phyloP scores from a whole-genome alignment of 75 land plant species.

The Picea glauca region DNA sequence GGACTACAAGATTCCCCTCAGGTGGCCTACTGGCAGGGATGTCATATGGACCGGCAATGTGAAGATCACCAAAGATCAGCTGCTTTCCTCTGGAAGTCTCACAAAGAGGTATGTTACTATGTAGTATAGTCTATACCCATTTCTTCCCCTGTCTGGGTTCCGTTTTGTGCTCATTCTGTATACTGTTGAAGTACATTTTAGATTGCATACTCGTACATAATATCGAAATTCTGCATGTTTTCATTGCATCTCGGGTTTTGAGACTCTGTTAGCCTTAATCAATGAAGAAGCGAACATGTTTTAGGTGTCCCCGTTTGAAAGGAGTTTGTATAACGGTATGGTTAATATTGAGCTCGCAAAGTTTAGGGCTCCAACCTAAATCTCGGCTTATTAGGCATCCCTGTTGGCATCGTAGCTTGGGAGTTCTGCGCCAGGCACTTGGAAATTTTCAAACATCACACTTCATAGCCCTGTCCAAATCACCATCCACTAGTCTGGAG shows the following conservation, averaged over 20 bases:
- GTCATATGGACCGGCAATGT: conserved; percentile 62
- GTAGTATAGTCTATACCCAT: no score
- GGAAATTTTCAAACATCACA: no score
- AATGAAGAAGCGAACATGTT: not conserved
- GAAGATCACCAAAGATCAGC: conserved; percentile 59
- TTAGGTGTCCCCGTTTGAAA: no score
- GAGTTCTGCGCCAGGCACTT: no score
- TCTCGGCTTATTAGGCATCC: no score
- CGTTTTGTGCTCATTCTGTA: not conserved
- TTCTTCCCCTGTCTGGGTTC: not conserved
- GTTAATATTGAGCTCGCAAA: no score
- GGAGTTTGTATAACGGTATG: no score
- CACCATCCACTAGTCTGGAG: no score
- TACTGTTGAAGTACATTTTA: not conserved
- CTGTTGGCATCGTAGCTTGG: no score
- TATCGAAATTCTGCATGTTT: not conserved
- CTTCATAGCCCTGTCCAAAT: no score
- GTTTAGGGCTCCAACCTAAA: no score
- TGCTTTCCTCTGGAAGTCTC: conserved; percentile 67
- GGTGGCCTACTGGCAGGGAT: conserved; percentile 75
- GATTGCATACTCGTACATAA: not conserved
- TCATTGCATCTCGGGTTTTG: not conserved
- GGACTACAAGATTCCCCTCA: conserved; percentile 67
- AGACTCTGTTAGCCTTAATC: not conserved
- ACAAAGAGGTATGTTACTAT: conserved; percentile 39